A percentile compares a stretch with the other conserved stretches of the same genome.
These are phyloP conservation scores for Diaporthe sp. DNA, from an alignment of 2,329 filamentous ascomycete species.

Conservation along the genomic window DNA sequence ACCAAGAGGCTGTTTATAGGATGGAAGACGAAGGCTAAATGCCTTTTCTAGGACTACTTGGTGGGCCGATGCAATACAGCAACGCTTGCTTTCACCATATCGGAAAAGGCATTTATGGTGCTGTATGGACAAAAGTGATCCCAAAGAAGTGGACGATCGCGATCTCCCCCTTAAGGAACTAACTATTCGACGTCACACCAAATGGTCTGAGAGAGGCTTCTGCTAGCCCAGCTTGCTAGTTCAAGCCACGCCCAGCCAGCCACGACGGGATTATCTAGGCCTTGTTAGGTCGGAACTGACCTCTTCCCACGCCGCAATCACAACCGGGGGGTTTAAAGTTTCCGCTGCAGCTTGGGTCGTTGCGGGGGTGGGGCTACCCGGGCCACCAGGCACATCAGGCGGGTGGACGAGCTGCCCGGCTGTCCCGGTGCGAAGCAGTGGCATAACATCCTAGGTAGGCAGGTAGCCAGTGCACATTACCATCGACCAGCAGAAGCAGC, in stretches of 20 bases:
- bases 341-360: slow-evolving; percentile 4
- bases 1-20: neutral
- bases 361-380: slow-evolving; percentile 19
- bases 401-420: neutral
- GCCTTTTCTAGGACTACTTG: no score
- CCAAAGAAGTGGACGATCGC: no score
- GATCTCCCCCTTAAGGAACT: neutral
- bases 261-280: neutral
- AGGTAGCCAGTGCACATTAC: neutral
- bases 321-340: neutral
- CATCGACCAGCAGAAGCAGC: neutral
- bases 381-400: neutral
- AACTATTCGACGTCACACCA: neutral
- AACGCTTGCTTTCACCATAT: no score
- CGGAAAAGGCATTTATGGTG: no score
- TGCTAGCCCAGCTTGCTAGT: neutral
- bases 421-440: neutral
- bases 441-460: no score
- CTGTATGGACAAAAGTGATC: neutral
- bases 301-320: no score
- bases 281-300: neutral
- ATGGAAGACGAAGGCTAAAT: neutral
- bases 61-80: no score
- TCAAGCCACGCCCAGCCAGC: neutral
- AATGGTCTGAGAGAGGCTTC: neutral